Percentiles rank a stretch among this genome's conserved stretches.
Conservation (phyloP, 306 rosid species). For the Acacia crassicarpa region DNA sequence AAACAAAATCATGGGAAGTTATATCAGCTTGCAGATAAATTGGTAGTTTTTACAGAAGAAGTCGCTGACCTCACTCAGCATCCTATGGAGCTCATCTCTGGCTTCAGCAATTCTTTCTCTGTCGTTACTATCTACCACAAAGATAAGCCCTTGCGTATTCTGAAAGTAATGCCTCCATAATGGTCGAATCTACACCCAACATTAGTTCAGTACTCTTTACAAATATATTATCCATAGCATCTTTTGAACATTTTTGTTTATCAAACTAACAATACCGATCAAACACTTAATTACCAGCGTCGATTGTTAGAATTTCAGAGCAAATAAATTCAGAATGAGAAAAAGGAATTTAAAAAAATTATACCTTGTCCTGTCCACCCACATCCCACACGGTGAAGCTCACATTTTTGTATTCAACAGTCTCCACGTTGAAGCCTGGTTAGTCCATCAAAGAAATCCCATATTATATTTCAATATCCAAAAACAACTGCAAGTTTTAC, state of each 20-base stretch:
- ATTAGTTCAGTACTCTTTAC: slow-evolving; percentile 2
- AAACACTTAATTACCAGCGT: neutral
- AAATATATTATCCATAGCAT: neutral
- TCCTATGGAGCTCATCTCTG: slow-evolving; percentile 77
- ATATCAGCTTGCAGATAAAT: neutral
- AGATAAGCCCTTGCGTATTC: slow-evolving; percentile 84
- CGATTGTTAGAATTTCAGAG: neutral
- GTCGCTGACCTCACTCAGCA: slow-evolving; percentile 78
- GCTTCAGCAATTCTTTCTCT: slow-evolving; percentile 83
- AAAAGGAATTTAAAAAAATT: neutral
- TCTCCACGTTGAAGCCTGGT: slow-evolving; percentile 83
- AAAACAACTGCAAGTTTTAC: neutral
- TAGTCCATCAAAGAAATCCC: slow-evolving; percentile 29
- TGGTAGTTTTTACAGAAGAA: neutral
- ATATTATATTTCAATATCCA: neutral
- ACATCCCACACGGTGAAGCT: slow-evolving; percentile 96
- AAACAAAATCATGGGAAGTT: neutral
- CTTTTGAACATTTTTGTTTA: neutral
- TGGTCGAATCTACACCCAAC: slow-evolving; percentile 68
- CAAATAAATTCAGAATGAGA: neutral
- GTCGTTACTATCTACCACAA: slow-evolving; percentile 84
- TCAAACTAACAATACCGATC: neutral
- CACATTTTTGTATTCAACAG: slow-evolving; percentile 85
- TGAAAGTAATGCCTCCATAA: slow-evolving; percentile 94
- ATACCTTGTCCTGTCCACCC: slow-evolving; percentile 91